phyloP scores from a whole-genome alignment of 345 rosid genomes.

The Gossypium longicalyx region DNA sequence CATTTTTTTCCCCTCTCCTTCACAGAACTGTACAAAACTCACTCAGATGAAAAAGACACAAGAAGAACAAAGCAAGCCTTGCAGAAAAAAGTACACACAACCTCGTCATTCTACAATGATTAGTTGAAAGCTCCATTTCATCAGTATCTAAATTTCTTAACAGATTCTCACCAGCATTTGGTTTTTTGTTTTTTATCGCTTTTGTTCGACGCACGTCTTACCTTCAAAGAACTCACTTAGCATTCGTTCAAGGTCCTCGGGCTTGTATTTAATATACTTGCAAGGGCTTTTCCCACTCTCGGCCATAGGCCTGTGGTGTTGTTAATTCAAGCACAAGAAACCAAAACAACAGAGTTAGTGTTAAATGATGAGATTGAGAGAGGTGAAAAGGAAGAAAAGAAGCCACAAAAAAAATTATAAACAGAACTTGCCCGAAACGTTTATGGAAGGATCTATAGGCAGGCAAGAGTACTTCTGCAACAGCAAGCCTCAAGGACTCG shows the following conservation, averaged over 20 bases:
- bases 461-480: slow-evolving; percentile 94
- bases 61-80: neutral
- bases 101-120: slow-evolving; percentile 13
- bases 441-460: slow-evolving; percentile 85
- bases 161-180: neutral
- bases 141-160: neutral
- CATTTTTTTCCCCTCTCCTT: neutral
- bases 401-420: no score
- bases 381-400: neutral
- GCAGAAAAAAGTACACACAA: slow-evolving; percentile 5
- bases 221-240: slow-evolving; percentile 90
- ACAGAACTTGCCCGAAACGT: slow-evolving; percentile 64
- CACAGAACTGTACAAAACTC: neutral
- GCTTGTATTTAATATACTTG: slow-evolving; percentile 73
- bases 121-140: neutral
- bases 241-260: slow-evolving; percentile 87
- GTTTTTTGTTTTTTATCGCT: slow-evolving; percentile 34
- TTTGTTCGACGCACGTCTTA: slow-evolving; percentile 80
- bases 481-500: slow-evolving; percentile 89
- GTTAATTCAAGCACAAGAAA: neutral
- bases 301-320: slow-evolving; percentile 62
- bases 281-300: slow-evolving; percentile 80
- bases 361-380: neutral
- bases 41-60: neutral
- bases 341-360: neutral